Evolutionary conservation across 2,329 filamentous ascomycete genomes (phyloP).

Genomic region (Grosmannia clavigera): DNA sequence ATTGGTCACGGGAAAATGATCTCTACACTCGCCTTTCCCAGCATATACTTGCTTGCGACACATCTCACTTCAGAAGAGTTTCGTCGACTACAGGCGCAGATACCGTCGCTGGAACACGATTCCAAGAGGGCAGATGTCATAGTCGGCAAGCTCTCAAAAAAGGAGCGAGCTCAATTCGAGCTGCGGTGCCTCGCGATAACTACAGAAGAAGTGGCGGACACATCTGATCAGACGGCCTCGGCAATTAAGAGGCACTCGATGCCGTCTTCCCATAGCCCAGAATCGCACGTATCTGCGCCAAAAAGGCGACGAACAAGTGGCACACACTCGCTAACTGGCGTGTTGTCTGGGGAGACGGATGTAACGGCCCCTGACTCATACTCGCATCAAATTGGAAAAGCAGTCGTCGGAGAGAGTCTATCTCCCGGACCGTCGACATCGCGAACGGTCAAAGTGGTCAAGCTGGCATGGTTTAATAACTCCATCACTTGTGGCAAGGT

Average conservation of each 20-base stretch:
- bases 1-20: neutral
- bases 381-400: neutral
- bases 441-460: slow-evolving; percentile 35
- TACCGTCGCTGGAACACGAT: slow-evolving; percentile 58
- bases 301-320: neutral
- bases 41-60: slow-evolving; percentile 61
- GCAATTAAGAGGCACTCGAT: neutral
- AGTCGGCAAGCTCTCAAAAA: slow-evolving; percentile 59
- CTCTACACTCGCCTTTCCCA: slow-evolving; percentile 31
- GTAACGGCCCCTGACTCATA: neutral
- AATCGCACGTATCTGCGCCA: neutral
- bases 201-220: slow-evolving; percentile 33
- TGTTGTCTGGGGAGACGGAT: neutral
- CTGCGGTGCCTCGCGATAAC: slow-evolving; percentile 53
- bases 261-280: neutral
- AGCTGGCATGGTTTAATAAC: slow-evolving; percentile 44
- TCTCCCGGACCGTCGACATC: neutral
- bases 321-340: neutral
- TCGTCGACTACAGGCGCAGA: slow-evolving; percentile 49
- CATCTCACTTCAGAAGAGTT: slow-evolving; percentile 54
- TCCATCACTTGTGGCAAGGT: slow-evolving; percentile 31
- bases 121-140: slow-evolving; percentile 60
- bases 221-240: neutral
- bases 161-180: slow-evolving; percentile 64
- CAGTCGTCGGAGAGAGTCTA: neutral